Conservation (phyloP, 441 rosid genomes). For the Brassica hybrid region DNA sequence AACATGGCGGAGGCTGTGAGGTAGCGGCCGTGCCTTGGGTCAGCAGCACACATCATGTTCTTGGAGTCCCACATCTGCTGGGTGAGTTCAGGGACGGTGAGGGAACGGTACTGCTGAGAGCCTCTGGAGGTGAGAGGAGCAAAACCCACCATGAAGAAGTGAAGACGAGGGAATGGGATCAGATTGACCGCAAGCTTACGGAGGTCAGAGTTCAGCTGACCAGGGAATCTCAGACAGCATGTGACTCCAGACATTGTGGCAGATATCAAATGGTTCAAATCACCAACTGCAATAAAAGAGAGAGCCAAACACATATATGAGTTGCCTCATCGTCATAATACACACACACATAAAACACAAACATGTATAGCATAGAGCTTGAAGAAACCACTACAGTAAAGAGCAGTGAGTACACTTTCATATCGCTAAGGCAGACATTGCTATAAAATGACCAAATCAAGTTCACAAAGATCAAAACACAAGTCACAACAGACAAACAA, state of each 20-base stretch:
- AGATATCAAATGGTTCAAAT: constrained; percentile 22
- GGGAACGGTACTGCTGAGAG: constrained; percentile 25
- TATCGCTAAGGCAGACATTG: background rate
- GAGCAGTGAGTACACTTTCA: background rate
- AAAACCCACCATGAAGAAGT: constrained; percentile 27
- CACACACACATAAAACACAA: background rate
- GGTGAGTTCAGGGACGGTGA: constrained; percentile 21
- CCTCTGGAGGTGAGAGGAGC: constrained; percentile 27
- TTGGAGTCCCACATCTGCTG: constrained; percentile 26
- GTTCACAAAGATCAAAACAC: background rate
- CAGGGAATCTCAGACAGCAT: constrained; percentile 22
- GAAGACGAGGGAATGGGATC: constrained; percentile 24
- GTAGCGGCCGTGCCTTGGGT: constrained; percentile 20
- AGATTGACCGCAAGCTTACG: constrained; percentile 25
- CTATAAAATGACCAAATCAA: background rate
- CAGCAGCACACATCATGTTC: constrained; percentile 28
- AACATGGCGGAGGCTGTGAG: constrained; percentile 22
- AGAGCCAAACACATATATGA: background rate
- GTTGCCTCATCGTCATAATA: background rate
- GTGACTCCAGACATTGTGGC: constrained; percentile 24
- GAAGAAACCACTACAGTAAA: background rate
- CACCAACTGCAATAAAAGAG: constrained; percentile 12
- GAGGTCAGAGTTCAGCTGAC: constrained; percentile 19
- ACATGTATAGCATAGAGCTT: background rate
- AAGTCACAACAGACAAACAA: background rate